phyloP scores from a whole-genome alignment of 306 rosid species.

The Trifolium pratense region DNA sequence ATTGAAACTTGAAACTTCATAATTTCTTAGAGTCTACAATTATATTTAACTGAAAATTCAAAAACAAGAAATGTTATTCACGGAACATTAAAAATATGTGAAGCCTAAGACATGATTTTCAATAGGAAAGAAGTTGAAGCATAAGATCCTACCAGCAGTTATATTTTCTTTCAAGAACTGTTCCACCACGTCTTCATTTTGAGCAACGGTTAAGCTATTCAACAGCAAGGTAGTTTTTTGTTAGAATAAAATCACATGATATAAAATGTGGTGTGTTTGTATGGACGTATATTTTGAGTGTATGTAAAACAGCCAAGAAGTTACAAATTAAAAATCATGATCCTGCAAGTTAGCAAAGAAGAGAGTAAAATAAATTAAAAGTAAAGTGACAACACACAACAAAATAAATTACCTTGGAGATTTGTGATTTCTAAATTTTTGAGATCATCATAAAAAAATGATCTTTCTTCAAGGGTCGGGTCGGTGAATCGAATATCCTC shows the following conservation, averaged over 20 bases:
- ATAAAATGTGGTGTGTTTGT: too few species aligned
- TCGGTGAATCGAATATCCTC: background rate
- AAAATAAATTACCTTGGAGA: too few species aligned
- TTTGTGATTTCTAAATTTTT: too few species aligned
- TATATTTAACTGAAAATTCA: background rate
- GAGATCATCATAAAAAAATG: too few species aligned
- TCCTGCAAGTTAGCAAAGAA: conserved; percentile 76
- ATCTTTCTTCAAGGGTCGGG: background rate
- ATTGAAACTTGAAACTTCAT: background rate
- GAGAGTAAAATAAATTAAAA: too few species aligned
- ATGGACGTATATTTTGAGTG: too few species aligned
- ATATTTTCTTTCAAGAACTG: conserved; percentile 73
- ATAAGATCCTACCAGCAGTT: conserved; percentile 65
- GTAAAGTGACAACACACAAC: too few species aligned
- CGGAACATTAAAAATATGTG: background rate
- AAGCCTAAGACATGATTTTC: background rate
- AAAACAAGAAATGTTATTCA: background rate
- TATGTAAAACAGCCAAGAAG: conserved; percentile 4
- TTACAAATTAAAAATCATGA: conserved; percentile 20
- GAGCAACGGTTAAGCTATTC: conserved; percentile 78
- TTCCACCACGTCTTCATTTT: conserved; percentile 85
- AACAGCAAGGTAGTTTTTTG: conserved; percentile 26
- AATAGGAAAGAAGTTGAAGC: conserved; percentile 8
- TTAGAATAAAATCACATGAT: conserved; percentile 11
- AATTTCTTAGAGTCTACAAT: background rate